Conservation (phyloP, 2,329 filamentous ascomycete genomes). For the Ophidiomyces ophidiicola region DNA sequence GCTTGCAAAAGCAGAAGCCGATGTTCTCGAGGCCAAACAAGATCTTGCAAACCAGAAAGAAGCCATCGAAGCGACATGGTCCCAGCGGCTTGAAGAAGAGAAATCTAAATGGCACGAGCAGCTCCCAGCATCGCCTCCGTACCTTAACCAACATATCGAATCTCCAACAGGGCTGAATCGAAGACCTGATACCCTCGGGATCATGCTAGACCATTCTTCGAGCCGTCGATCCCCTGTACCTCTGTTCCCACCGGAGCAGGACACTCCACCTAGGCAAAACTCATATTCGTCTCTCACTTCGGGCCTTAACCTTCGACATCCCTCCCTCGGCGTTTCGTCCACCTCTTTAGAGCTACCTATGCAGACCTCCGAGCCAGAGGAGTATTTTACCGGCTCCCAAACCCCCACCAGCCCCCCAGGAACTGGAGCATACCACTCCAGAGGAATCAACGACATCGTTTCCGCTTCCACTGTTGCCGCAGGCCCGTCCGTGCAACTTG, state of each 20-base stretch:
- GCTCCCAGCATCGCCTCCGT: constrained; percentile 24
- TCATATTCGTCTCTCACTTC: constrained; percentile 30
- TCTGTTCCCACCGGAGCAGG: constrained; percentile 26
- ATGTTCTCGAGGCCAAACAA: constrained; percentile 46
- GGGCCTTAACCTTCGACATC: constrained; percentile 20
- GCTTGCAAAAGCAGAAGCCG: constrained; percentile 43
- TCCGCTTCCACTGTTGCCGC: constrained; percentile 82
- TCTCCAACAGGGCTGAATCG: constrained; percentile 34
- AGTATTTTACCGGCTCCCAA: constrained; percentile 29
- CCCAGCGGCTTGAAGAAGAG: constrained; percentile 53
- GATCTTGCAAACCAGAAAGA: constrained; percentile 50
- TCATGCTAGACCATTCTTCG: constrained; percentile 24
- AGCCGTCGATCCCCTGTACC: constrained; percentile 35
- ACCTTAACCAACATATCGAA: constrained; percentile 28
- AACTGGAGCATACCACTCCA: constrained; percentile 32
- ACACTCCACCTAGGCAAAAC: constrained; percentile 36
- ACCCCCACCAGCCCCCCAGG: constrained; percentile 29
- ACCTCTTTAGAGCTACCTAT: constrained; percentile 28
- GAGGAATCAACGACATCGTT: constrained; percentile 69
- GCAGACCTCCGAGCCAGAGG: constrained; percentile 40
- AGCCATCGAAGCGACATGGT: constrained; percentile 44
- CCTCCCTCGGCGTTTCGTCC: constrained; percentile 22
- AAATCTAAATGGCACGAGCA: constrained; percentile 47
- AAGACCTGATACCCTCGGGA: constrained; percentile 27
- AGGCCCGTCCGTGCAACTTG: constrained; percentile 84